Evolutionary conservation across 768 basidiomycete species (phyloP).

Genomic region (Kwoniella sp.): DNA sequence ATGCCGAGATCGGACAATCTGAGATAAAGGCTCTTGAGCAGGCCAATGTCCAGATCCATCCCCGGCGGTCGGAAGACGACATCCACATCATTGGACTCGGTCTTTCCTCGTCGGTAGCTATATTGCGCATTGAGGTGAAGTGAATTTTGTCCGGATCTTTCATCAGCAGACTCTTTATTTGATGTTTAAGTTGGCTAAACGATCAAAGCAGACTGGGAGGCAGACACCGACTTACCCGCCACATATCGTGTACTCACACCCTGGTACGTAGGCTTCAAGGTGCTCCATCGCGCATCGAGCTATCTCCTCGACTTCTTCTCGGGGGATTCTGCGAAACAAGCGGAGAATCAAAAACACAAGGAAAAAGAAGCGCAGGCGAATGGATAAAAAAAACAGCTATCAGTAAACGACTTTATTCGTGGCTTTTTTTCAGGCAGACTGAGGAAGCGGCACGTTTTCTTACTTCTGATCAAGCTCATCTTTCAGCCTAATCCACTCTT

Average conservation of each 20-base stretch:
- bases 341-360: no score
- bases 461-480: conserved; percentile 53
- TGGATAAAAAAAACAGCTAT: no score
- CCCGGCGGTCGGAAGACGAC: conserved; percentile 78
- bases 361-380: no score
- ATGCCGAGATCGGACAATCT: conserved; percentile 57
- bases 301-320: conserved; percentile 78
- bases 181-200: no score
- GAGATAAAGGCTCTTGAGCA: conserved; percentile 65
- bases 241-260: conserved; percentile 72
- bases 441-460: conserved; percentile 12
- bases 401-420: no score
- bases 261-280: conserved; percentile 65
- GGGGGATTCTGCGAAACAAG: conserved; percentile 62
- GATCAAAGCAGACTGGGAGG: not conserved
- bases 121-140: not conserved
- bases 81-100: conserved; percentile 80
- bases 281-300: conserved; percentile 69
- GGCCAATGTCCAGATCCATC: conserved; percentile 62
- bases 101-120: conserved; percentile 84
- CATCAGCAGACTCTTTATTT: no score
- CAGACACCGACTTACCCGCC: conserved; percentile 66
- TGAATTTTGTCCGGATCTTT: no score
- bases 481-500: conserved; percentile 52
- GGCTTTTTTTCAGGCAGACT: no score